These are phyloP conservation scores for Elongisporangium anandrum DNA, from an alignment of 352 stramenopile genomes.

Conservation along the genomic window DNA sequence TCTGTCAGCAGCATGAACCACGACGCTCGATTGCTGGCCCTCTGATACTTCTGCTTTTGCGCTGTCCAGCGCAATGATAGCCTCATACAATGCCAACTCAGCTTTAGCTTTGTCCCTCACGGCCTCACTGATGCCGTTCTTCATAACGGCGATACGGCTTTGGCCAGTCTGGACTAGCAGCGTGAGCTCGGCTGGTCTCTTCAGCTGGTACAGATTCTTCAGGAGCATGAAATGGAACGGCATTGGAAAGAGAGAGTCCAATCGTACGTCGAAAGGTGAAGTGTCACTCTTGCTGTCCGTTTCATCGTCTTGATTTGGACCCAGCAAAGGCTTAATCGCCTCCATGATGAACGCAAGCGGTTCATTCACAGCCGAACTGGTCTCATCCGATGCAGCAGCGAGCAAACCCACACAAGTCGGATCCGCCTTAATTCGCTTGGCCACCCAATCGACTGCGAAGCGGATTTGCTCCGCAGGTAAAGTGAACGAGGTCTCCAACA, in stretches of 20 bases:
- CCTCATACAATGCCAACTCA: conserved; percentile 26
- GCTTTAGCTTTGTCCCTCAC: conserved; percentile 9
- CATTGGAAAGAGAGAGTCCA: conserved; percentile 18
- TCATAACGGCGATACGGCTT: conserved; percentile 5
- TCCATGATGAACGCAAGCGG: conserved; percentile 37
- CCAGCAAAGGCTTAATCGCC: conserved; percentile 19
- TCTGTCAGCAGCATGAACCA: conserved; percentile 12
- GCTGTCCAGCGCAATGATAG: conserved; percentile 6
- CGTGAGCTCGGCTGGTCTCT: conserved; percentile 10
- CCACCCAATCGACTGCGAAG: conserved; percentile 34
- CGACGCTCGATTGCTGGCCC: conserved; percentile 10
- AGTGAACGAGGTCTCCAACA: conserved; percentile 24
- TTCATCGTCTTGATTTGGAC: neutral
- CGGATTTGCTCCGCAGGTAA: conserved; percentile 23
- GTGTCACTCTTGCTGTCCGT: neutral
- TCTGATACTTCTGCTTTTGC: neutral
- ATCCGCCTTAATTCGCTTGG: conserved; percentile 10
- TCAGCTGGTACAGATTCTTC: conserved; percentile 21
- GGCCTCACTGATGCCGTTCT: neutral
- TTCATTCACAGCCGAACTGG: conserved; percentile 10
- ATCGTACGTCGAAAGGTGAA: neutral
- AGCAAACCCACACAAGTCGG: conserved; percentile 5
- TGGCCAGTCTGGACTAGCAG: conserved; percentile 17
- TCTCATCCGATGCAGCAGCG: conserved; percentile 6
- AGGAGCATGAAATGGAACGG: conserved; percentile 28